phyloP scores from a whole-genome alignment of 768 basidiomycete genomes.

The Suillus plorans region DNA sequence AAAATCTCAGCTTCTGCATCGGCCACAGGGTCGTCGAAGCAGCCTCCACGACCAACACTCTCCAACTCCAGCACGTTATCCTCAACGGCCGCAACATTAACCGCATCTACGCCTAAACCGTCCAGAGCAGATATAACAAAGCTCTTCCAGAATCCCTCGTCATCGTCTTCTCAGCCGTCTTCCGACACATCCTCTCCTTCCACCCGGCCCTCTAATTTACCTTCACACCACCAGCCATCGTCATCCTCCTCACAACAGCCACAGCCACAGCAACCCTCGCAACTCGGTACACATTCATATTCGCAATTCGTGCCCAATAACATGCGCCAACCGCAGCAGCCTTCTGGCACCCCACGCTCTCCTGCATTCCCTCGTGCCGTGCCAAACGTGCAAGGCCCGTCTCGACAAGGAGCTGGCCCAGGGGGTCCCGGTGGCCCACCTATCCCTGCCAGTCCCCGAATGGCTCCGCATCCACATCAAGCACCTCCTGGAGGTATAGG shows the following conservation, averaged over 20 bases:
- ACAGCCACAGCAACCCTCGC: constrained; percentile 32
- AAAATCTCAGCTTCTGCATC: constrained; percentile 52
- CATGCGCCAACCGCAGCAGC: constrained; percentile 42
- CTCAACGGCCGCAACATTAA: constrained; percentile 29
- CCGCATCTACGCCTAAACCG: constrained; percentile 31
- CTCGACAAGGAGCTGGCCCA: constrained; percentile 47
- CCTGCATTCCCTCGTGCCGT: constrained; percentile 63
- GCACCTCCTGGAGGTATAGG: constrained; percentile 54
- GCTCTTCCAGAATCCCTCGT: constrained; percentile 39
- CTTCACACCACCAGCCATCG: constrained; percentile 44
- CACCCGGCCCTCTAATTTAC: constrained; percentile 51
- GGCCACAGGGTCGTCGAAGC: constrained; percentile 37
- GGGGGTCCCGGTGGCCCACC: constrained; percentile 56
- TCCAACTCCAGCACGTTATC: constrained; percentile 30
- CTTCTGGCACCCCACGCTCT: constrained; percentile 60
- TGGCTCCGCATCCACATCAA: constrained; percentile 57
- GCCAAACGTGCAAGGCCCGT: constrained; percentile 48
- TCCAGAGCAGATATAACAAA: constrained; percentile 40
- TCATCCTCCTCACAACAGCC: constrained; percentile 29
- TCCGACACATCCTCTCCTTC: constrained; percentile 61
- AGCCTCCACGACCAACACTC: constrained; percentile 27
- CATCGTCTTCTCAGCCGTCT: constrained; percentile 46
- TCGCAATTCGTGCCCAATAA: constrained; percentile 48
- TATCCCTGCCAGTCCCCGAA: constrained; percentile 62
- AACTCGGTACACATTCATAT: constrained; percentile 46